Conservation (phyloP, 2,329 filamentous ascomycete genomes). For the Pyricularia sp. region DNA sequence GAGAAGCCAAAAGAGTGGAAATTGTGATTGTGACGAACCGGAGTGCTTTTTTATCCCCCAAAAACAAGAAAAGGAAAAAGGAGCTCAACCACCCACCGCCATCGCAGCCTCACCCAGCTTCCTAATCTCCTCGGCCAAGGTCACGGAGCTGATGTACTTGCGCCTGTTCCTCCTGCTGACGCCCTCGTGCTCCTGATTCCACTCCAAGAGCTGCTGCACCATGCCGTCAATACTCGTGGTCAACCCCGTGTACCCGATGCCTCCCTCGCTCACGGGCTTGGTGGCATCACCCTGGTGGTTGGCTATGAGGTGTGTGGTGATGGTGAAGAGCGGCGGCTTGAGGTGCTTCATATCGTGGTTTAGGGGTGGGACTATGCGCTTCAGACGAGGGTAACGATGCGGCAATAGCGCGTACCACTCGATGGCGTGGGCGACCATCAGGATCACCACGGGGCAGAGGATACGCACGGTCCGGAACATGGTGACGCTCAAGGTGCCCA, state of each 20-base stretch:
- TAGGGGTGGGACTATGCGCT: constrained; percentile 20
- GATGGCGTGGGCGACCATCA: constrained; percentile 25
- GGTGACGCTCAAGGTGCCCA: constrained; percentile 24
- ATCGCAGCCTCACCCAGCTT: constrained; percentile 11
- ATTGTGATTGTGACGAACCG: too few species aligned
- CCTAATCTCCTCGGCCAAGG: constrained; percentile 27
- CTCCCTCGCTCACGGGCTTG: constrained; percentile 23
- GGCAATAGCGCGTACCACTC: constrained; percentile 26
- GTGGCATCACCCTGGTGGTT: constrained; percentile 19
- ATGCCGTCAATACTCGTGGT: constrained; percentile 30
- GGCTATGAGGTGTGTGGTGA: constrained; percentile 28
- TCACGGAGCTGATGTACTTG: constrained; percentile 27
- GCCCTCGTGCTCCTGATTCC: constrained; percentile 27
- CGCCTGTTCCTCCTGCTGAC: constrained; percentile 13
- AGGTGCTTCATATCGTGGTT: constrained; percentile 24
- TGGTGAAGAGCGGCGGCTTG: constrained; percentile 29
- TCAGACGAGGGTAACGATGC: constrained; percentile 15
- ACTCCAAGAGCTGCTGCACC: constrained; percentile 28
- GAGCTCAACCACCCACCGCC: neutral
- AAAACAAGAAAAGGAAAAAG: too few species aligned
- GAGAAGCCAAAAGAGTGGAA: neutral
- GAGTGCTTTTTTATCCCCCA: neutral
- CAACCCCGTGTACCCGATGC: constrained; percentile 27
- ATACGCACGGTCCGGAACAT: constrained; percentile 22
- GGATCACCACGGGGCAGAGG: constrained; percentile 20